Percentiles rank a stretch among this genome's conserved stretches.
Conservation (phyloP, 441 rosid species). For the Populus tomentosa region DNA sequence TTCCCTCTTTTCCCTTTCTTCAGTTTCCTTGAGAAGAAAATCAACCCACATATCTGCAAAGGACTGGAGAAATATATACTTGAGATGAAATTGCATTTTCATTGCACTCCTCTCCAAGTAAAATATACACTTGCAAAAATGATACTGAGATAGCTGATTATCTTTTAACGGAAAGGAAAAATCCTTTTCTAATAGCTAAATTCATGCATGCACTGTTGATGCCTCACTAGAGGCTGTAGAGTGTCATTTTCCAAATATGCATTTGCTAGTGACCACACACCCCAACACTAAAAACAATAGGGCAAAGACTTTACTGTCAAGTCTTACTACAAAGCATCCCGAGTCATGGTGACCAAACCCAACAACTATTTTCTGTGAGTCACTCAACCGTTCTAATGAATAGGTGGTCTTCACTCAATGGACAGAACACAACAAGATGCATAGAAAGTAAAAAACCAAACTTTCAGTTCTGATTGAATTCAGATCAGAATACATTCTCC, state of each 20-base stretch:
- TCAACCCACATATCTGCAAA: slow-evolving; percentile 98
- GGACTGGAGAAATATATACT: slow-evolving; percentile 46
- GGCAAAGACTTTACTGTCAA: background rate
- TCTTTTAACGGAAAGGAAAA: background rate
- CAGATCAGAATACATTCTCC: background rate
- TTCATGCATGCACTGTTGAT: background rate
- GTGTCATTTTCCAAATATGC: background rate
- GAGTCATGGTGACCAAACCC: too few relatives aligned
- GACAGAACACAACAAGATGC: background rate
- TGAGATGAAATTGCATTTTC: background rate
- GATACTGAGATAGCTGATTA: background rate
- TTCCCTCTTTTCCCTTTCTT: too few relatives aligned
- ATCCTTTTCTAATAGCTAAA: background rate
- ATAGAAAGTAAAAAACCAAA: too few relatives aligned
- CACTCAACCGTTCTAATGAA: background rate
- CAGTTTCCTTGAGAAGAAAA: slow-evolving; percentile 95
- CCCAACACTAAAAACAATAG: too few relatives aligned
- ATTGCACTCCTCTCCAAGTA: background rate
- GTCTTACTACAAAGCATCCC: background rate
- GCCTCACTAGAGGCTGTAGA: background rate
- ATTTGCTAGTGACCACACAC: too few relatives aligned
- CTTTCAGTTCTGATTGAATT: too few relatives aligned
- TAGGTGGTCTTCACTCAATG: background rate
- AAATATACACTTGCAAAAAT: background rate
- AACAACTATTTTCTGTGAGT: background rate